Evolutionary conservation across 208 protist species (phyloP), one percentile per base, ranked within the genome.

Genomic region (Naegleria fowleri): DNA sequence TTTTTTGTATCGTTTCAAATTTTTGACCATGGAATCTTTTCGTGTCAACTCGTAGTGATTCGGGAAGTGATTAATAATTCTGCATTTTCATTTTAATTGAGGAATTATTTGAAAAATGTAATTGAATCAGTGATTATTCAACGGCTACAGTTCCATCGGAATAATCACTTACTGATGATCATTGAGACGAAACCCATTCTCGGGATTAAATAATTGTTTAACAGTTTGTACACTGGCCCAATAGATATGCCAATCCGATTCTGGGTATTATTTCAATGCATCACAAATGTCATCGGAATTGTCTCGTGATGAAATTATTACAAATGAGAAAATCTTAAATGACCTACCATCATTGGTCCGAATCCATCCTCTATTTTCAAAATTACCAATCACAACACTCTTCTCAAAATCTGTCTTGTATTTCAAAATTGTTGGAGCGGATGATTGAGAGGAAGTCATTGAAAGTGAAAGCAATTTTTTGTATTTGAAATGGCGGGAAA

Each of bases 21-120:
- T 99, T 92, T 98, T 98, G 90, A 98, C 97, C 96, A 99, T 98
- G 86, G 98, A 92, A 92, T 99, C 98, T 91, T 99, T 99, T 13
- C 98, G 93, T 16, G 98, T 99, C 41, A 99, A 94, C 94, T 99
- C 97, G 86, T 96, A 97, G 93, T 99, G 97, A 92, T 98, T 98
- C n/a, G 98, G 98, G 90, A 98, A 99, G 94, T 99, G 98, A 93
- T 99, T 99, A 91, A 99, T 96, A 90, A 98, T 95, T 58, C 85
- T 88, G 9, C 5, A 43, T 43, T 91, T 93, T 58, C 19, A 59
- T n/a, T n/a, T n/a, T n/a, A 43, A 75, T 90, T 13, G 4, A 9
- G 22, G 19, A 38, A 51, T 5, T 36, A 13, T 13, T 86, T 33
- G 5, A 48, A n/a, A 39, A 29, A 5, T n/a, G 7, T n/a, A n/a